phyloP scores from a whole-genome alignment of 1,284 basidiomycete species.

The Phylloporus gajari region DNA sequence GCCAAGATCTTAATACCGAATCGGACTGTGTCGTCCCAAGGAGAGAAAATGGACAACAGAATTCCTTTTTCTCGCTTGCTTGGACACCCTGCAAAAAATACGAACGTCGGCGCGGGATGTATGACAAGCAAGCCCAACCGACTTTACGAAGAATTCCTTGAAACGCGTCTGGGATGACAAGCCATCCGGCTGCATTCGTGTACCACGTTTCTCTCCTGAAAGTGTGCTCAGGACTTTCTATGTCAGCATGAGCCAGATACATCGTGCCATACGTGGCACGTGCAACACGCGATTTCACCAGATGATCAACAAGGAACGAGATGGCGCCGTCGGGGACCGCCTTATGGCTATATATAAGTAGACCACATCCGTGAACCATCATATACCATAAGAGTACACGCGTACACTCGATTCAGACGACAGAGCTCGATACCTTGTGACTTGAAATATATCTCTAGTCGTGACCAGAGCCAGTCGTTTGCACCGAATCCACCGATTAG shows the following conservation, averaged over 20 bases:
- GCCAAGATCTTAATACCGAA: slow-evolving; percentile 6
- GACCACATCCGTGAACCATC: neutral
- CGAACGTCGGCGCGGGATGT: neutral
- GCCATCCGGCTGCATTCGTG: slow-evolving; percentile 3
- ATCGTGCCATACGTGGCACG: slow-evolving; percentile 27
- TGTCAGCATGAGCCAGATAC: neutral
- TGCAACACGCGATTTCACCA: slow-evolving; percentile 27
- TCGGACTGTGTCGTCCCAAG: neutral
- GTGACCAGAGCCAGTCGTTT: slow-evolving; percentile 30
- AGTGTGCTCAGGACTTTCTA: slow-evolving; percentile 16
- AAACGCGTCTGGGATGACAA: slow-evolving; percentile 16
- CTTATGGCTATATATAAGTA: neutral
- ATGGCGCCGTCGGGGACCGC: slow-evolving; percentile 29
- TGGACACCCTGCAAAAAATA: slow-evolving; percentile 17
- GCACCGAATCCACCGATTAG: slow-evolving; percentile 49
- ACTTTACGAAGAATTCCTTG: slow-evolving; percentile 20
- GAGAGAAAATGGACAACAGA: slow-evolving; percentile 14
- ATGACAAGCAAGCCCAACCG: neutral
- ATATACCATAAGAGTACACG: neutral
- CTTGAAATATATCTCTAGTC: slow-evolving; percentile 27
- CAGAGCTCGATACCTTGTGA: slow-evolving; percentile 21
- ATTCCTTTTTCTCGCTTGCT: slow-evolving; percentile 24
- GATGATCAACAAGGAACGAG: slow-evolving; percentile 26
- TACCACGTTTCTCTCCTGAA: slow-evolving; percentile 22
- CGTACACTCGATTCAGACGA: slow-evolving; percentile 24